Conservation (phyloP, 257 asterid species). For the Perilla frutescens region DNA sequence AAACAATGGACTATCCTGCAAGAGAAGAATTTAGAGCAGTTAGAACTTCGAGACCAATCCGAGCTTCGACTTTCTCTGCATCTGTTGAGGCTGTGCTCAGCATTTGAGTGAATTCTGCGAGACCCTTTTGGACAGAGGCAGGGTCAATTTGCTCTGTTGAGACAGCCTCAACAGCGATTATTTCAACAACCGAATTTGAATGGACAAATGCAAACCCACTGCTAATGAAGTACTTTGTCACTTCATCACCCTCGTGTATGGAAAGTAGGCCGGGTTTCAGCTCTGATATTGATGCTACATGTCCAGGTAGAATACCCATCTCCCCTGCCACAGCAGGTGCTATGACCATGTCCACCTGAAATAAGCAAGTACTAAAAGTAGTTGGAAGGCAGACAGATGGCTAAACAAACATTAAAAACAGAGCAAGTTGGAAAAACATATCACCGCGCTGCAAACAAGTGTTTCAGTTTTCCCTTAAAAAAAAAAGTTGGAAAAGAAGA, state of each 20-base stretch:
- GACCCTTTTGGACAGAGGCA: conserved; percentile 45
- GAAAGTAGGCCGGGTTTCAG: conserved; percentile 61
- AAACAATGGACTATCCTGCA: conserved; percentile 34
- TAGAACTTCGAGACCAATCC: conserved; percentile 56
- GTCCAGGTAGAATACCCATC: conserved; percentile 70
- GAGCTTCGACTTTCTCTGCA: conserved; percentile 59
- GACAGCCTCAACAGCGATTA: conserved; percentile 56
- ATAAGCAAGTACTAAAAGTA: background rate
- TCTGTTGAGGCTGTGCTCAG: conserved; percentile 55
- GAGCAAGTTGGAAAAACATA: background rate
- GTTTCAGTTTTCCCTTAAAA: background rate
- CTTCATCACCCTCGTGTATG: conserved; percentile 54
- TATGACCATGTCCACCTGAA: conserved; percentile 65
- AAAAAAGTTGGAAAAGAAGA: background rate
- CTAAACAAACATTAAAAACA: background rate
- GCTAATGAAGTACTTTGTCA: conserved; percentile 55
- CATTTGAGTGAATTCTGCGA: conserved; percentile 54
- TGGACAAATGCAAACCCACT: conserved; percentile 63
- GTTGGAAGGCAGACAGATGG: background rate
- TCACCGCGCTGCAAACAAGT: background rate
- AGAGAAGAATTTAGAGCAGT: conserved; percentile 54
- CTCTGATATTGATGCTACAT: conserved; percentile 58
- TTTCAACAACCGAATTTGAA: conserved; percentile 54
- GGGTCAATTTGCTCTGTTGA: conserved; percentile 58
- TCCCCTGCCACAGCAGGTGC: conserved; percentile 61